Base-by-base conservation (phyloP, 2,329 filamentous ascomycete species). In the Ascochyta rabiei region DNA sequence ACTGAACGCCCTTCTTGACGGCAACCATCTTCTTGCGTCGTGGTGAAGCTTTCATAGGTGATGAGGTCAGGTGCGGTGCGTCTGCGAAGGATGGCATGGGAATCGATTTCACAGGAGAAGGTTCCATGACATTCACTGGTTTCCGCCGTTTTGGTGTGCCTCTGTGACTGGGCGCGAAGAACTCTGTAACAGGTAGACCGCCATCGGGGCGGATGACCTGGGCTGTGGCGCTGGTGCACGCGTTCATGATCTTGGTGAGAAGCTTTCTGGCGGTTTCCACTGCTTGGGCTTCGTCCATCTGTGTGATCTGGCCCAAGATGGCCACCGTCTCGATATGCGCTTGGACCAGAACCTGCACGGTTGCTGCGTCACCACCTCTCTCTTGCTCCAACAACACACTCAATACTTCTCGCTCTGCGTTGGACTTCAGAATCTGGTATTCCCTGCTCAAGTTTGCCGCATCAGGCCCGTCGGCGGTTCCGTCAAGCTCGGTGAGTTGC, bases 121-220 rank as follows among this genome's bases (percentile, higher is more conserved):
- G 78, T 8, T 75, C 79, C 60, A 75, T 70, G 40, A 82, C 71
- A 12, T 79, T 70, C 15, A 79, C 70, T 12, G 75, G 76, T 68
- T 85, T 87, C 62, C 82, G 81, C 61, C 89, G 84, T 76, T 92
- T 93, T 0, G 91, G 89, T 2, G 92, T 96, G 18, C 90, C 89
- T 33, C 83, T 79, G 64, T 87, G 88, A 9, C 81, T 84, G 2
- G 91, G 89, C 6, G 90, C 85, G 61, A 91, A 88, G 31, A 83
- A 80, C 53, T 93, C 87, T 0, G 75, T 79, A 5, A 86, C 77
- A 0, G 84, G 81, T 4, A 87, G 76, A 49, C 80, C 84, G 18
- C 91, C 91, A 66, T 97, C 93, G 2, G 93, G 92, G 72, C 96
- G 96, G 73, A 99, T 89, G 23, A 97, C 86, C 65, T 96, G 91